Conservation (phyloP, 148 eudicot species). For the Nepenthes gracilis region DNA sequence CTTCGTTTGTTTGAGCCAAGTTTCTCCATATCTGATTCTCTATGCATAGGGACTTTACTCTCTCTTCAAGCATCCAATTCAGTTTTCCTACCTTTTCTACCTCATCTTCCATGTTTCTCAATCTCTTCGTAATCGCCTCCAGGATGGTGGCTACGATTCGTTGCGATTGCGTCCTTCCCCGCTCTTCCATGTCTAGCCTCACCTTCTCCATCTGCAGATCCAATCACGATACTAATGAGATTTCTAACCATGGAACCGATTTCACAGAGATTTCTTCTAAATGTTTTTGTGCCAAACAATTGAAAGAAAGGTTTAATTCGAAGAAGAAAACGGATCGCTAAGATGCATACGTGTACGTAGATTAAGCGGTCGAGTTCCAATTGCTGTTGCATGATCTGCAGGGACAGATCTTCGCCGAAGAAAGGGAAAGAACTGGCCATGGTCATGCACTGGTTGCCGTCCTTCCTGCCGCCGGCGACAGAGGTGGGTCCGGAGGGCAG, state of each 20-base stretch:
- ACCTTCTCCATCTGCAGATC: slow-evolving; percentile 46
- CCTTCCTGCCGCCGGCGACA: neutral
- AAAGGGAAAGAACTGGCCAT: slow-evolving; percentile 16
- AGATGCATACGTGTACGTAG: slow-evolving; percentile 46
- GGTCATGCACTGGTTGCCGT: neutral
- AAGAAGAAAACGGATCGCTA: neutral
- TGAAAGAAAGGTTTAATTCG: neutral
- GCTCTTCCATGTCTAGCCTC: slow-evolving; percentile 43
- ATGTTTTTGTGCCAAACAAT: neutral
- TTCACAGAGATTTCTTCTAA: neutral
- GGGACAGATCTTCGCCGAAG: slow-evolving; percentile 59
- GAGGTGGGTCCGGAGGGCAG: slow-evolving; percentile 2
- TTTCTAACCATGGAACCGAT: neutral
- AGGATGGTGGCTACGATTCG: slow-evolving; percentile 35
- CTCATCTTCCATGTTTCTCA: slow-evolving; percentile 51
- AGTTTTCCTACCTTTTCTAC: slow-evolving; percentile 37
- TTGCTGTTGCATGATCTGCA: slow-evolving; percentile 54
- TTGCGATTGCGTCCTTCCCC: slow-evolving; percentile 28
- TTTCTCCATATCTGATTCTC: slow-evolving; percentile 84
- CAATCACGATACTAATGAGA: neutral
- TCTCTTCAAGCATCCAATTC: slow-evolving; percentile 52
- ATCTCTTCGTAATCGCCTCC: slow-evolving; percentile 29
- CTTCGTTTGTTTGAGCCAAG: slow-evolving; percentile 75
- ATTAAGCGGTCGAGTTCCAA: slow-evolving; percentile 51
- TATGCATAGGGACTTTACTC: slow-evolving; percentile 38